Conservation (phyloP, 345 rosid genomes). For the Ailanthus altissimus region DNA sequence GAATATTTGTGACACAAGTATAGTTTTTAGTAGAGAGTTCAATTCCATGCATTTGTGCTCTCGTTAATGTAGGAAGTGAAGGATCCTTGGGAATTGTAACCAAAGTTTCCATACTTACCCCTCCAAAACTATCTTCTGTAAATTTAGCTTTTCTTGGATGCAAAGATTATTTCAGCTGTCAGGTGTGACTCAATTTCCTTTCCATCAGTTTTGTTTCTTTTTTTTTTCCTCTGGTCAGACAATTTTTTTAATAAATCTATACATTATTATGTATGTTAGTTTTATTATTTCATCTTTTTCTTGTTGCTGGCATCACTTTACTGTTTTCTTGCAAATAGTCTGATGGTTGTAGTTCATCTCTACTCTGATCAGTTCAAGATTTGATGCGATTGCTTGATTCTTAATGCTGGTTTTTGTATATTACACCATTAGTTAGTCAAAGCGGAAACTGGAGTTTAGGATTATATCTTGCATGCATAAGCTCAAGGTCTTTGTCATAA, state of each 20-base stretch:
- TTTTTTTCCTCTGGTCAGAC: too few species aligned
- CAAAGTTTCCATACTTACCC: constrained; percentile 88
- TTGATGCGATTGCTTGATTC: not conserved
- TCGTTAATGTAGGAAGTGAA: constrained; percentile 69
- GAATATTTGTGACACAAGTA: constrained; percentile 6
- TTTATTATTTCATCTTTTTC: not conserved
- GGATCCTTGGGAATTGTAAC: constrained; percentile 96
- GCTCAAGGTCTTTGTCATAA: not conserved
- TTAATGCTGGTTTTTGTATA: not conserved
- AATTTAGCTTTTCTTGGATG: constrained; percentile 91
- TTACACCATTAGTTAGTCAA: not conserved
- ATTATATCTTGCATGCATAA: not conserved
- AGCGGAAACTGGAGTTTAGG: not conserved
- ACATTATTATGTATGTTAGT: not conserved
- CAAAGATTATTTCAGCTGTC: constrained; percentile 82
- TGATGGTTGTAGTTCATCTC: constrained; percentile 1
- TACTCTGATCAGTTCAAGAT: not conserved
- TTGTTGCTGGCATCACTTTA: not conserved
- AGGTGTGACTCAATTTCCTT: constrained; percentile 48
- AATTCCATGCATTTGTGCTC: constrained; percentile 17
- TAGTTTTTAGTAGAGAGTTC: constrained; percentile 5
- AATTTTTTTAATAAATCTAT: not conserved
- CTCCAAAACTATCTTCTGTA: constrained; percentile 75
- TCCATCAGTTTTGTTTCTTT: not conserved
- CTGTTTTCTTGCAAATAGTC: not conserved